Evolutionary conservation across 768 basidiomycete species (phyloP).

Genomic region (Xerocomellus chrysenteron): DNA sequence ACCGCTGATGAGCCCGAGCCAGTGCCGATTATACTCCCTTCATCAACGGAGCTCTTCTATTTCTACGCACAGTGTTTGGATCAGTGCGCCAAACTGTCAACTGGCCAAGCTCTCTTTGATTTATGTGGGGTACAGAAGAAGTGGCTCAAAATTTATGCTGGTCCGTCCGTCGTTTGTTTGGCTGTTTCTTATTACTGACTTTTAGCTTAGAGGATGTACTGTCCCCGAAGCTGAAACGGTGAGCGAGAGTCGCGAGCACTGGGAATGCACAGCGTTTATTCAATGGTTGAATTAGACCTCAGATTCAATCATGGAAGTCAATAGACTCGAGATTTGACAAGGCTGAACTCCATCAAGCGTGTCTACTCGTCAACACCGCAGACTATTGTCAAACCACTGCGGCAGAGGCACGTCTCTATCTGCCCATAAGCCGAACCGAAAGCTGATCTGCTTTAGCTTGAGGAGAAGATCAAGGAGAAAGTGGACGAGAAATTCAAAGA

Average conservation of each 20-base stretch:
- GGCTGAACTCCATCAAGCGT: slow-evolving; percentile 75
- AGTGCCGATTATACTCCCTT: slow-evolving; percentile 74
- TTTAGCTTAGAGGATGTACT: slow-evolving; percentile 80
- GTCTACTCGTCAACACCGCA: slow-evolving; percentile 92
- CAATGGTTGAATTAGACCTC: slow-evolving; percentile 34
- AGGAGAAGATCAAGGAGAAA: slow-evolving; percentile 86
- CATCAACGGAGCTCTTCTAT: slow-evolving; percentile 95
- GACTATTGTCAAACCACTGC: slow-evolving; percentile 96
- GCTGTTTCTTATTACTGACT: background rate
- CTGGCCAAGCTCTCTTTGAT: slow-evolving; percentile 80
- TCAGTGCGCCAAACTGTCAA: slow-evolving; percentile 89
- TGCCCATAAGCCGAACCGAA: background rate
- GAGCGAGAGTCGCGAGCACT: slow-evolving; percentile 6
- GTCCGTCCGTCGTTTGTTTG: slow-evolving; percentile 38
- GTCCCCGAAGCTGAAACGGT: slow-evolving; percentile 71
- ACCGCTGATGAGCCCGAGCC: slow-evolving; percentile 45
- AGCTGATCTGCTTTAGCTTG: slow-evolving; percentile 54
- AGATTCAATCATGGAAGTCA: slow-evolving; percentile 58
- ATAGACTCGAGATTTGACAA: slow-evolving; percentile 77
- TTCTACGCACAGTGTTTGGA: slow-evolving; percentile 96
- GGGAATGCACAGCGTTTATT: background rate
- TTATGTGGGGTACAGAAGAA: slow-evolving; percentile 83
- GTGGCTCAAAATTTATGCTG: slow-evolving; percentile 93
- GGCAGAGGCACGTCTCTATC: slow-evolving; percentile 55
- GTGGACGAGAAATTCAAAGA: slow-evolving; percentile 75